Base-by-base conservation (phyloP, 805 yeast genomes). In the Jamesozyma piceae region DNA sequence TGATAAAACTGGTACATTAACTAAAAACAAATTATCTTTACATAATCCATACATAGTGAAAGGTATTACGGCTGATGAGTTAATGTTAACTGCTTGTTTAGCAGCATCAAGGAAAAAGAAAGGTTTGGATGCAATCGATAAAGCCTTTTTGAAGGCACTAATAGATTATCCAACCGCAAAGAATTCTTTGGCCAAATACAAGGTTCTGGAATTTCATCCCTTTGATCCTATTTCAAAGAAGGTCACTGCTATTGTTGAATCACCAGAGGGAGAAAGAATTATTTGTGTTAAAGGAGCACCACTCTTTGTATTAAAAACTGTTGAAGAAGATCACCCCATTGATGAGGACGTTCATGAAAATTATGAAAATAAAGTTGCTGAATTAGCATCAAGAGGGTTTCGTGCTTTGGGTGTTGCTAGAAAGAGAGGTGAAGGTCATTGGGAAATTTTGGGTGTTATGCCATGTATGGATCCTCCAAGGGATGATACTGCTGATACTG, bases 231-330 rank as follows among this genome's bases (percentile, higher is more conserved):
- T 88, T 53, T 85, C 95, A 63, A 88, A 88, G 80, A 88, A 87
- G 72, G 95, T 88, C 73, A 80, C 86, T 60, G 95, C 96, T 58
- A 73, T 81, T 66, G 96, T 88, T 63, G 92, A 86, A 74, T 84
- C 95, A 44, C 95, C 96, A 70, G 87, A 82, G 64, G 95, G 95
- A 64, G 95, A 85, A 75, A 77, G 89, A 68, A 86, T 87, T 61
- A 72, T 83, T 67, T 88, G 97, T 82, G 95, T 88, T 64, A 88
- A 88, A 75, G 97, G 97, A 78, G 96, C 97, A 59, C 96, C 97
- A 72, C 80, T 88, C 65, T 88, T 88, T 78, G 95, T 88, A 61
- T 75, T 88, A 71, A 84, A 84, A 78, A 87, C 95, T 66, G 96
- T 88, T 66, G 95, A 86, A 73, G 95, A 88, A 71, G 95, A 86